Evolutionary conservation across 345 rosid genomes (phyloP), one percentile per base, ranked within the genome.

Genomic region (Streptanthus diversifolius): DNA sequence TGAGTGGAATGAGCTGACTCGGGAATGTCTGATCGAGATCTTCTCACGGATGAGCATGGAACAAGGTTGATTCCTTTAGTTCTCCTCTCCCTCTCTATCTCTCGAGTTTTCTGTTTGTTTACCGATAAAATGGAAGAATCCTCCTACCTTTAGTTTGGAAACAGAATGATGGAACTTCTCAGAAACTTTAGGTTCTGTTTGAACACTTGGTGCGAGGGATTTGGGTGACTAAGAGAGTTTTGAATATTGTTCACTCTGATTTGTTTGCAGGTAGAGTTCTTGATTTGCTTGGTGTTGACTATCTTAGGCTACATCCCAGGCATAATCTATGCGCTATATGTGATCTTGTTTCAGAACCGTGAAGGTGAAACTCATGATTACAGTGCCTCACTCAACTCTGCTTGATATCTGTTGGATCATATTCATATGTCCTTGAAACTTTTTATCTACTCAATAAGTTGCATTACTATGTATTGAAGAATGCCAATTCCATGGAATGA

Each of bases 261-360:
- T 45, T 14, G 19, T 39, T 67, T 81, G 78, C 87, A 92, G 98
- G 79, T 81, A 4, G 99, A 95, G 86, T 87, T 90, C 76, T 83
- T 87, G 52, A 83, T 95, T 5, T 95, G 99, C 63, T 53, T 92
- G 83, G 79, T 92, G 13, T 51, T 95, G 75, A 95, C 99, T 0
- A 66, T 90, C 64, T 84, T 92, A n/a, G 99, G 99, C 6, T 95
- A 92, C 77, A 24, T 95, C 63, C 99, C 98, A 8, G 99, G 99
- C 18, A 95, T 95, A 15, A 88, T 95, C 22, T 92, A 95, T 58
- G 99, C 99, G 0, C 73, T 95, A 18, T 95, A 95, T 68, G 93
- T 86, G 54, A 95, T 95, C 67, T 84, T 95, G 61, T 95, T 85
- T 68, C 76, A 90, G 80, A 77, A 87, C 75, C 98, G 97, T 13